Conservation (phyloP, 192 early-diverging fungal genomes). For the Pecoramyces ruminantium region DNA sequence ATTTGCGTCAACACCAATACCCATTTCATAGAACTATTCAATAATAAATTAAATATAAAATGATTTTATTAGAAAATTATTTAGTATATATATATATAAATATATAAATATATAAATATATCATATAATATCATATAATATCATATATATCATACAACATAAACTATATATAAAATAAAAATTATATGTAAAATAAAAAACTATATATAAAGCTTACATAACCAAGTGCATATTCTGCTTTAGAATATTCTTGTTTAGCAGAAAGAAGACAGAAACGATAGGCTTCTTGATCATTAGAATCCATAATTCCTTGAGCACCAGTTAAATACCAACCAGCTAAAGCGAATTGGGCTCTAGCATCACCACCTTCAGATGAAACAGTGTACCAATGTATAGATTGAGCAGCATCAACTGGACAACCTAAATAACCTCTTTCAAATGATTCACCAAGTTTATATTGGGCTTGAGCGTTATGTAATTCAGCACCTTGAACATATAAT, state of each 20-base stretch:
- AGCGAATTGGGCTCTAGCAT: not conserved
- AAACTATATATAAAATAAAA: no score
- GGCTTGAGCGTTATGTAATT: not conserved
- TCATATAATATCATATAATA: no score
- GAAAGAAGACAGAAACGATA: not conserved
- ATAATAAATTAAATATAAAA: no score
- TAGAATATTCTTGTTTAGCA: conserved; percentile 3
- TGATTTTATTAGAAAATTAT: no score
- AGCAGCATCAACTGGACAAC: not conserved
- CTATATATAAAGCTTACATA: no score
- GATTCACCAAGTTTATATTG: conserved; percentile 1
- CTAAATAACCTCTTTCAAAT: not conserved
- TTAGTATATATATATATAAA: no score
- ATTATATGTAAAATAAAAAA: no score
- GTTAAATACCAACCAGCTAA: conserved; percentile 4
- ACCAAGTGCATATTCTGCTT: conserved; percentile 5
- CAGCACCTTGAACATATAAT: conserved; percentile 3
- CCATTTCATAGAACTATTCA: conserved; percentile 2
- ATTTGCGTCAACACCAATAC: not conserved
- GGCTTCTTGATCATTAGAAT: not conserved
- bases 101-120: no score
- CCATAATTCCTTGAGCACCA: conserved; percentile 1
- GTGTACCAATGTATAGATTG: not conserved
- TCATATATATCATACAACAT: no score
- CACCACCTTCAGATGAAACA: not conserved